Evolutionary conservation across 2,329 filamentous ascomycete genomes (phyloP), one percentile per base, ranked within the genome.

Genomic region (Plenodomus biglobosus): DNA sequence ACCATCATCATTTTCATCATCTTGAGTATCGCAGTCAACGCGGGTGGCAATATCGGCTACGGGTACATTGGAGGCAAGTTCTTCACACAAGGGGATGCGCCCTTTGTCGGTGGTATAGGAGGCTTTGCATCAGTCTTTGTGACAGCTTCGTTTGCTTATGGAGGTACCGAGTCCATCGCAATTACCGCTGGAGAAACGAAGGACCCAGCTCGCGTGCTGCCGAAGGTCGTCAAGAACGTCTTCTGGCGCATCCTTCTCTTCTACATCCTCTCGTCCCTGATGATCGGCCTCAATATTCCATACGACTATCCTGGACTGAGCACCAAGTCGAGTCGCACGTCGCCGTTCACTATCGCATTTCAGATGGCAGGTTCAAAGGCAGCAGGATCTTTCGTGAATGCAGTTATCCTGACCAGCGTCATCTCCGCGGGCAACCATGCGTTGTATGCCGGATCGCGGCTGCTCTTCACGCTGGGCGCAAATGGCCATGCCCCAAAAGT

Each of bases 191-290:
- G 87, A 24, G 88, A 92, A 69, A 88, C 87, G 1, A 83, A 81
- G n/a, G 90, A 90, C 64, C 88, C 88, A 2, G 81, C 86, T 48
- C 89, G 94, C 67, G 88, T 87, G 1, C 78, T 96, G 0, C 92
- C 92, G 0, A 90, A 85, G 0, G 92, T 92, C 11, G 85, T 95
- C 63, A 95, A 95, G 75, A 91, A 95, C 70, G 90, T 96, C 18
- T 96, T 96, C 72, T 76, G 75, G 74, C 72, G 75, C 35, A 74
- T 77, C 35, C 24, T 66, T 18, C 43, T 68, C 19, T 76, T 76
- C 62, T 76, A 76, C 53, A 62, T 76, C 37, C 55, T 76, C 16
- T 70, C 69, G 3, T 62, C 73, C 1, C 65, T 75, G 22, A 65
- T 77, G 50, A 66, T 77, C 24, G 74, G 74, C 11, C 60, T 77